Evolutionary conservation across 2,329 filamentous ascomycete species (phyloP), one percentile per base, ranked within the genome.

Genomic region (Venturia pyrina): DNA sequence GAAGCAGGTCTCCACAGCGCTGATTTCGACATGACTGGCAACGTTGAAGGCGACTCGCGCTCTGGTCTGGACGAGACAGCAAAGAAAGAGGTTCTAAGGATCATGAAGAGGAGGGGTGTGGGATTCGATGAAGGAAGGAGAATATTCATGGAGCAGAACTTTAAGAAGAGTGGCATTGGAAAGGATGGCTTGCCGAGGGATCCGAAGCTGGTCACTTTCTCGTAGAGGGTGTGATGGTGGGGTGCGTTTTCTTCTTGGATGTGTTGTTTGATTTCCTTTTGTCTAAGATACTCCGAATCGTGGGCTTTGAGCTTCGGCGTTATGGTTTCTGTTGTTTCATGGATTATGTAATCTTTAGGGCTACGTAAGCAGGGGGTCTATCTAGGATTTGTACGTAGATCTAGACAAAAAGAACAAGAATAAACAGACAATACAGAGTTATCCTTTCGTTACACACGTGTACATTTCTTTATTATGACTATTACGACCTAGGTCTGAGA

Each of bases 121-220:
- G 85, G 83, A 68, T 99, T 99, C 75, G 93, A 99, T 78, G 91
- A 97, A 79, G 95, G 93, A 48, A 84, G 95, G 71, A 84, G 90
- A 72, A 83, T 91, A 59, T 96, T 90, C 75, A 95, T 92, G 78
- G 89, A 97, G 79, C 86, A 89, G 71, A 82, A 87, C 66, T 96
- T 99, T 78, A 87, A 86, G 74, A 91, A 87, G 74, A 91, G 96
- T 72, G 90, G 90, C 63, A 97, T 99, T 74, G 91, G 88, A 1
- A 83, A 89, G 5, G 95, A 99, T 77, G 95, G 95, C 5, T 80
- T 88, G 71, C 95, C 95, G 68, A 84, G 87, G 74, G 93, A 98
- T 80, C 92, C 93, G 68, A 97, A 97, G 80, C 96, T 96, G 74
- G 92, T 98, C 67, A 96, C 90, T 74, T 98, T 98, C 78, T 90